Evolutionary conservation across 1,284 basidiomycete genomes (phyloP), one percentile per base, ranked within the genome.

Genomic region (Trametes sp.): DNA sequence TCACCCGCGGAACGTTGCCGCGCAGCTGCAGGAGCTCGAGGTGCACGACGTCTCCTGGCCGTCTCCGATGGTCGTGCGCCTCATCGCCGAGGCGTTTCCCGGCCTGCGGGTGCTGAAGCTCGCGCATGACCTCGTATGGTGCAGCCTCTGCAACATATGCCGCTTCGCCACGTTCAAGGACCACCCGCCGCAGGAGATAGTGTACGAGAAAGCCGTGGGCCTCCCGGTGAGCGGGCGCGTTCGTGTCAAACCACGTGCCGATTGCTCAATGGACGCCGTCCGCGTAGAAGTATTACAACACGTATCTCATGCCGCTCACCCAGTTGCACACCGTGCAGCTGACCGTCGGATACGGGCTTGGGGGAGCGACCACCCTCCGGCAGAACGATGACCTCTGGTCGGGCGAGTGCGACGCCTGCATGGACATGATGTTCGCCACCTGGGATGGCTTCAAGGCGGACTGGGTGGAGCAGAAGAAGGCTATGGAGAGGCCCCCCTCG

Each of bases 381-480:
- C 33, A 21, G 36, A 67, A 70, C 45, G 52, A 62, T 24, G 53
- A 28, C 29, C 8, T 66, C 1, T 70, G 69, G 69, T 50, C 59
- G 4, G 69, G 69, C 10, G 67, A 70, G 45, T 70, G 69, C 53
- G 67, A 68, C 59, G 64, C 63, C 1, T 70, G 69, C 49, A 68
- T 70, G 63, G 60, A 64, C 45, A 61, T 67, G 42, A 66, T 70
- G 69, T 70, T 62, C 41, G 33, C 57, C 6, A 19, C 21, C 23
- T 53, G 56, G 24, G 51, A 49, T 4, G 63, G 58, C 23, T 70
- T 62, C 45, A 46, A 56, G 38, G 5, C 21, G 10, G 63, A 67
- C 2, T 67, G 67, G 67, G 54, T 64, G 19, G 60, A 63, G 54
- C 54, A 53, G 58, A 68, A 68, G 60, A 65, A 54, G 31, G 19